Evolutionary conservation across 2,329 filamentous ascomycete species (phyloP).

Genomic region (Tolypocladium guangdongense): DNA sequence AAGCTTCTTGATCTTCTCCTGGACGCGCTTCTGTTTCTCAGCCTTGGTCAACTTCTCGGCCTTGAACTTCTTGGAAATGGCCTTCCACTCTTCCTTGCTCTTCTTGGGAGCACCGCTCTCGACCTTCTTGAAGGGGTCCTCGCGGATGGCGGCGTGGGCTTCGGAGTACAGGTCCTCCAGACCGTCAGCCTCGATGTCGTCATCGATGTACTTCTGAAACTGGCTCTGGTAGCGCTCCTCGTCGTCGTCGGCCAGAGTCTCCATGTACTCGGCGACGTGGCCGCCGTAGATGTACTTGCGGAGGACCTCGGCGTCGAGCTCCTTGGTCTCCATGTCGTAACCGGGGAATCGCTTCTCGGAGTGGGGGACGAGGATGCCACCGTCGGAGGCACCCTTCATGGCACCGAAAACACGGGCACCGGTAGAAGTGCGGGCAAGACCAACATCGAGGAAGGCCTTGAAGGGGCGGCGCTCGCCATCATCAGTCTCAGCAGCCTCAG

Average conservation of each 20-base stretch:
- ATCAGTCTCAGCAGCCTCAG: slow-evolving; percentile 84
- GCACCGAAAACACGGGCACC: slow-evolving; percentile 98
- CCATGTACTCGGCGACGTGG: slow-evolving; percentile 99
- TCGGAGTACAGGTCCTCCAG: slow-evolving; percentile 94
- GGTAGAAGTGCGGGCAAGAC: slow-evolving; percentile 92
- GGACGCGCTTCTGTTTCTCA: slow-evolving; percentile 72
- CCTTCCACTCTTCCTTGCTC: slow-evolving; percentile 95
- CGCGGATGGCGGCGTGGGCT: slow-evolving; percentile 92
- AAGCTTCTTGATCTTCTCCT: slow-evolving; percentile 85
- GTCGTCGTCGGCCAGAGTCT: slow-evolving; percentile 97
- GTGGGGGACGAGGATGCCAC: slow-evolving; percentile 94
- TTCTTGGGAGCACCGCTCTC: slow-evolving; percentile 71
- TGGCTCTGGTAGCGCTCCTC: slow-evolving; percentile 99
- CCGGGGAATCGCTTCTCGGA: slow-evolving; percentile 99
- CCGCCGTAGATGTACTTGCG: slow-evolving; percentile 99
- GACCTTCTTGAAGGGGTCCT: slow-evolving; percentile 94
- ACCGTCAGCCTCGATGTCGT: slow-evolving; percentile 90
- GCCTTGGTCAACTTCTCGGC: slow-evolving; percentile 67
- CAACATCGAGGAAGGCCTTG: slow-evolving; percentile 98
- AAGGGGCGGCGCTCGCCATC: slow-evolving; percentile 94
- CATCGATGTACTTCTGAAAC: slow-evolving; percentile 96
- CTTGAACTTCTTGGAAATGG: slow-evolving; percentile 85
- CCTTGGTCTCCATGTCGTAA: slow-evolving; percentile 93
- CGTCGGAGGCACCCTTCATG: slow-evolving; percentile 99
- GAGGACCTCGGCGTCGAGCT: slow-evolving; percentile 92